Evolutionary conservation across 371 early-diverging fungal genomes (phyloP).

Genomic region (Rhizopus delemar): DNA sequence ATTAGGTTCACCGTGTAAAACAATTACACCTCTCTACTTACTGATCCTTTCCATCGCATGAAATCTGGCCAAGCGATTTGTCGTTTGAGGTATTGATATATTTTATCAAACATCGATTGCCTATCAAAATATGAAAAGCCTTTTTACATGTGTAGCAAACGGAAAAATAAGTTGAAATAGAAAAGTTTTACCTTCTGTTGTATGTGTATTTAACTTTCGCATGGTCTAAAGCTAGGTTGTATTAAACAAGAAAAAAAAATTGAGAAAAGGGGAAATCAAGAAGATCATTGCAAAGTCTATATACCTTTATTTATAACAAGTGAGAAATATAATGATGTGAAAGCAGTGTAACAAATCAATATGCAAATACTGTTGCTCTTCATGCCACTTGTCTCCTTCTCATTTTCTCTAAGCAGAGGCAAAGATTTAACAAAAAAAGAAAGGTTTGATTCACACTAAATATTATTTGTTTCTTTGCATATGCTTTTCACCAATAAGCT

Average conservation of each 20-base stretch:
- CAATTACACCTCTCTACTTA: conserved; percentile 7
- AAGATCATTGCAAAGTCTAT: no score
- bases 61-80: conserved; percentile 38
- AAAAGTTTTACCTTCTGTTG: conserved; percentile 19
- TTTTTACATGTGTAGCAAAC: background rate
- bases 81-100: conserved; percentile 14
- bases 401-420: no score
- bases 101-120: conserved; percentile 1
- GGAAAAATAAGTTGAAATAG: background rate
- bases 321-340: background rate
- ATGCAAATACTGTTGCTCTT: background rate
- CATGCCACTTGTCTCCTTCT: no score
- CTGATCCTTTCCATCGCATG: conserved; percentile 45
- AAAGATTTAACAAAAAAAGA: no score
- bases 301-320: no score
- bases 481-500: no score
- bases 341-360: background rate
- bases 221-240: conserved; percentile 4
- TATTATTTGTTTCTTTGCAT: no score
- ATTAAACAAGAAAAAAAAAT: conserved; percentile 7
- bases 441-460: no score
- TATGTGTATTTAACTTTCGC: conserved; percentile 14
- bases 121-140: conserved; percentile 22
- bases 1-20: background rate
- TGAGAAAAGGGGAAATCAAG: background rate